Evolutionary conservation across 208 protist species (phyloP).

Genomic region (Wallacemonas sp.): DNA sequence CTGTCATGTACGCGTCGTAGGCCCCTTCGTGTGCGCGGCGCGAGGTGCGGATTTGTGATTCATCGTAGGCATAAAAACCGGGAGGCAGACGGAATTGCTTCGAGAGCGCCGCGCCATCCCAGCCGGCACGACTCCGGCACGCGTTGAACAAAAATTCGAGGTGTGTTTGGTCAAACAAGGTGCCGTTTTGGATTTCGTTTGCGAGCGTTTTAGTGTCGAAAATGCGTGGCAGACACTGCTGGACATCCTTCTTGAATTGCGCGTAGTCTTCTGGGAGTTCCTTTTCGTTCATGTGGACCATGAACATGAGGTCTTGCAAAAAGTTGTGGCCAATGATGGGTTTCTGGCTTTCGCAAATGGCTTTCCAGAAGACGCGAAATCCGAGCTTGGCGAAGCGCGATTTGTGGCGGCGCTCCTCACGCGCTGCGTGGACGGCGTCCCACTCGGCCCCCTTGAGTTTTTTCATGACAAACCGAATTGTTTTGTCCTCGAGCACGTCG

Average conservation of each 20-base stretch:
- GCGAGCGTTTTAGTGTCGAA: slow-evolving; percentile 81
- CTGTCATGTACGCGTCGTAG: slow-evolving; percentile 84
- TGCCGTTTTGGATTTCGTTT: slow-evolving; percentile 11
- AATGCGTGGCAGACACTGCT: slow-evolving; percentile 39
- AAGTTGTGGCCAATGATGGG: slow-evolving; percentile 83
- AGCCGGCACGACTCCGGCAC: slow-evolving; percentile 23
- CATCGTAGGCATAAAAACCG: slow-evolving; percentile 62
- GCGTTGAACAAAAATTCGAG: slow-evolving; percentile 45
- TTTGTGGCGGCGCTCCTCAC: slow-evolving; percentile 5
- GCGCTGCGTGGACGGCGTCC: neutral
- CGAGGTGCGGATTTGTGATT: slow-evolving; percentile 8
- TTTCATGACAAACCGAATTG: slow-evolving; percentile 26
- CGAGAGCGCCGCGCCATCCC: slow-evolving; percentile 9
- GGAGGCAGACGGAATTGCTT: slow-evolving; percentile 34
- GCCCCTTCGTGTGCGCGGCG: slow-evolving; percentile 50
- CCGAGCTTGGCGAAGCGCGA: slow-evolving; percentile 27
- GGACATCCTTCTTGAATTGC: slow-evolving; percentile 46
- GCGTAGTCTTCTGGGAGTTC: slow-evolving; percentile 43
- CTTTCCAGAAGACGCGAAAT: slow-evolving; percentile 73
- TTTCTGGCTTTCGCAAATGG: slow-evolving; percentile 59
- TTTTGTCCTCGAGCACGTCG: slow-evolving; percentile 12
- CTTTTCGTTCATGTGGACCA: slow-evolving; percentile 75
- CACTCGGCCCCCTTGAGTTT: slow-evolving; percentile 16
- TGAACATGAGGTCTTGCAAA: slow-evolving; percentile 82
- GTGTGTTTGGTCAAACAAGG: slow-evolving; percentile 24